These are phyloP conservation scores for Tetrahymena malaccensis DNA, from an alignment of 73 alveolate species.

Conservation along the genomic window DNA sequence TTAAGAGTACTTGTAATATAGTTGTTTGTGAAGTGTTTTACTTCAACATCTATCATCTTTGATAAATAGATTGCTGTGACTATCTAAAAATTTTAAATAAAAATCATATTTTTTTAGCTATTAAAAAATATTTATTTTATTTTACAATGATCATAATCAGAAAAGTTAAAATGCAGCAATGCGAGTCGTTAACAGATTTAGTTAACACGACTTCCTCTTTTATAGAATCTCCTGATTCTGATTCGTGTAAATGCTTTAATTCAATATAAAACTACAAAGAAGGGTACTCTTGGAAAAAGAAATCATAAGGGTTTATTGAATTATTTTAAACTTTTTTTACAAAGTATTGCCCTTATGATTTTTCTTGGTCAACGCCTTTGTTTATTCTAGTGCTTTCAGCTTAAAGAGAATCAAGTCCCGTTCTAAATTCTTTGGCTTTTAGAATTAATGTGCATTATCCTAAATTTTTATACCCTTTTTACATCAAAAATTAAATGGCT, in stretches of 20 bases:
- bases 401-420: not conserved
- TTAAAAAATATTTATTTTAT: not conserved
- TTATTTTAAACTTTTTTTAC: not conserved
- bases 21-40: not conserved
- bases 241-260: not conserved
- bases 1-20: not conserved
- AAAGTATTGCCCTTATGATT: not conserved
- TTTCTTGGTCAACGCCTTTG: not conserved
- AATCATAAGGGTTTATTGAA: not conserved
- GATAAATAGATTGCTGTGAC: not conserved
- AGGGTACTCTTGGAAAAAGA: not conserved
- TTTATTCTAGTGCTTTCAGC: not conserved
- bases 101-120: not conserved
- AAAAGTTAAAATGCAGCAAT: not conserved
- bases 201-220: not conserved
- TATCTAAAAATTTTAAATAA: not conserved
- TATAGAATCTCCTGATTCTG: not conserved
- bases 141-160: not conserved
- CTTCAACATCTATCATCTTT: not conserved
- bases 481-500: not conserved
- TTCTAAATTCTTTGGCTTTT: not conserved
- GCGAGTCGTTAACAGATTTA: not conserved
- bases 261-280: not conserved
- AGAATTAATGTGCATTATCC: not conserved
- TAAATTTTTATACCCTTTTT: not conserved